phyloP scores from a whole-genome alignment of 805 yeast genomes.

The Ascoidea rubescens region DNA sequence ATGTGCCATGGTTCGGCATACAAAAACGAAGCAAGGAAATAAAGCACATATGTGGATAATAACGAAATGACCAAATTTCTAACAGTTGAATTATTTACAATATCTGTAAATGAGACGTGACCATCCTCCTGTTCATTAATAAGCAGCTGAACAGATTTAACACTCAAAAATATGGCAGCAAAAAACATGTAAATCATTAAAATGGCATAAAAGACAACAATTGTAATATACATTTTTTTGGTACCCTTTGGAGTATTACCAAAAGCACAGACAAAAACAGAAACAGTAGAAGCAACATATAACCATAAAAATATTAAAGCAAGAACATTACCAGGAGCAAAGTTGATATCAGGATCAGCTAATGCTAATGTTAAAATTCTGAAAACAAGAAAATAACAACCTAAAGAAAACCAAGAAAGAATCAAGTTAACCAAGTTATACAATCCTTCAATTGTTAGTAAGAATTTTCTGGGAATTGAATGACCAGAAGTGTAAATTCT shows the following conservation, averaged over 20 bases:
- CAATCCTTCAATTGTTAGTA: conserved; percentile 38
- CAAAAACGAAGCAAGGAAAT: conserved; percentile 41
- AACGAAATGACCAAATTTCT: conserved; percentile 43
- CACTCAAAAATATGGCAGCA: conserved; percentile 45
- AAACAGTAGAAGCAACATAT: conserved; percentile 39
- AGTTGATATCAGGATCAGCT: conserved; percentile 28
- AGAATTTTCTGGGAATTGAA: conserved; percentile 31
- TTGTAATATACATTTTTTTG: conserved; percentile 35
- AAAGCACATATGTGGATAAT: conserved; percentile 45
- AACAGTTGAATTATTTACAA: conserved; percentile 31
- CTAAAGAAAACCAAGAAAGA: conserved; percentile 51
- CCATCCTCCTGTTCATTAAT: conserved; percentile 14
- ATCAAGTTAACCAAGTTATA: conserved; percentile 40
- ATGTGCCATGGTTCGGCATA: conserved; percentile 59
- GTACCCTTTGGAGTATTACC: conserved; percentile 57
- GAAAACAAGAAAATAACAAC: conserved; percentile 49
- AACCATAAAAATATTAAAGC: conserved; percentile 41
- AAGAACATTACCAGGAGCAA: conserved; percentile 33
- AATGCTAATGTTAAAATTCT: conserved; percentile 44
- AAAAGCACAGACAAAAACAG: conserved; percentile 48
- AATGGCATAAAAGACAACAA: conserved; percentile 42
- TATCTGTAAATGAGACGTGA: conserved; percentile 28
- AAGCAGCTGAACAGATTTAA: conserved; percentile 30
- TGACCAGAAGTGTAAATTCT: conserved; percentile 43
- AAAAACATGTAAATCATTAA: conserved; percentile 46